Conservation (phyloP, 257 asterid species). For the Solanum etuberosum region DNA sequence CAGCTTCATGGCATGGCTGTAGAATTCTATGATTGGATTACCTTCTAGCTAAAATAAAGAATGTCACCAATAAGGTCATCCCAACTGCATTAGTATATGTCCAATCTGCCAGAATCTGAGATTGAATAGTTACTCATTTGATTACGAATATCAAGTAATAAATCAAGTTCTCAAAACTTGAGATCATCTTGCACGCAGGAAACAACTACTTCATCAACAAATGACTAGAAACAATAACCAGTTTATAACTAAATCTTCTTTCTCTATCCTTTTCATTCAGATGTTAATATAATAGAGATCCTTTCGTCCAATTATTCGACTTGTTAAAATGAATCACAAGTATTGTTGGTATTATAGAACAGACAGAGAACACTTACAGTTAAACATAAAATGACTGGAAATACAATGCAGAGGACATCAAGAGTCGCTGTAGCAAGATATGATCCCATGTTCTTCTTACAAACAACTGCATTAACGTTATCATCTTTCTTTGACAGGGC, state of each 20-base stretch:
- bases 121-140: slow-evolving; percentile 5
- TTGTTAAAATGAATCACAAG: not conserved
- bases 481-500: slow-evolving; percentile 41
- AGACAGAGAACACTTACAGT: slow-evolving; percentile 55
- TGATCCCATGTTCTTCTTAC: slow-evolving; percentile 29
- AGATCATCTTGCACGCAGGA: not conserved
- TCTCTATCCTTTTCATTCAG: not conserved
- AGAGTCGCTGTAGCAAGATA: slow-evolving; percentile 20
- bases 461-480: slow-evolving; percentile 15
- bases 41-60: slow-evolving; percentile 35
- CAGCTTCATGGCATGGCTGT: not conserved
- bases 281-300: not conserved
- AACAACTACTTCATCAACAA: not conserved
- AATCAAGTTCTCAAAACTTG: not conserved
- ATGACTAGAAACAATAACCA: not conserved
- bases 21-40: slow-evolving; percentile 14
- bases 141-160: not conserved
- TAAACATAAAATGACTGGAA: slow-evolving; percentile 44
- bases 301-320: not conserved
- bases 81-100: slow-evolving; percentile 32
- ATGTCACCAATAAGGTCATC: slow-evolving; percentile 32
- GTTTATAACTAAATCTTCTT: not conserved
- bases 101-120: slow-evolving; percentile 81
- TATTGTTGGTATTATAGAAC: not conserved
- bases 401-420: slow-evolving; percentile 46